Base-by-base conservation (phyloP, 176 grass and related monocot genomes). In the Alloteropsis semialata region DNA sequence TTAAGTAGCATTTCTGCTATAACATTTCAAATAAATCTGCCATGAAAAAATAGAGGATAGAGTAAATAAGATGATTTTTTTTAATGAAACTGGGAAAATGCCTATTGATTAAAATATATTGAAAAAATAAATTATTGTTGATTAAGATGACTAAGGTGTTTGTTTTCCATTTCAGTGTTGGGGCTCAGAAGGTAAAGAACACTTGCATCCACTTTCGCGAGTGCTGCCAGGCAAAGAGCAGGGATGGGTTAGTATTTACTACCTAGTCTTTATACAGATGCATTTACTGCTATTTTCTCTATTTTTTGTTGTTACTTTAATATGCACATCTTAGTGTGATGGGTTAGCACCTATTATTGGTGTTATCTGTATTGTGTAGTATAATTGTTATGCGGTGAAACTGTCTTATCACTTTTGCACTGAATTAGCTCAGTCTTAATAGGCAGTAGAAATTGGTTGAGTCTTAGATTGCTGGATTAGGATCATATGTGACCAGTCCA, bases 151-250 rank as follows among this genome's bases (percentile, higher is more conserved):
- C n/a, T n/a, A n/a, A n/a, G n/a, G n/a, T n/a, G n/a, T n/a, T n/a
- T n/a, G n/a, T n/a, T n/a, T n/a, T n/a, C n/a, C 66, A 58, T 84
- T 77, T 38, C 72, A 97, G 94, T 75, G 87, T 97, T 56, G 94
- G 94, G 53, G 91, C 89, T 38, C 55, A 57, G 45, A 90, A 87
- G 66, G 91, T 97, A 25, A 89, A 82, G 58, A 61, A 86, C 11
- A 81, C 72, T 5, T 92, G 91, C 22, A 68, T 90, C 15, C 78
- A 90, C 30, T 90, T 97, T 30, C 59, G 78, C 8, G 76, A 84
- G 9, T 76, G 84, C 65, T 87, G 87, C 67, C 71, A 89, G 34
- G 70, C 85, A 30, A 86, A 29, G 46, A 91, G 82, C 77, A 97
- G 25, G 45, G 85, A 85, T 44, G 82, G 89, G 94, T 94, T 25